A percentile compares a stretch with the other conserved stretches of the same genome.
phyloP scores from a whole-genome alignment of 106 monocot genomes.

The Acorus gramineus region DNA sequence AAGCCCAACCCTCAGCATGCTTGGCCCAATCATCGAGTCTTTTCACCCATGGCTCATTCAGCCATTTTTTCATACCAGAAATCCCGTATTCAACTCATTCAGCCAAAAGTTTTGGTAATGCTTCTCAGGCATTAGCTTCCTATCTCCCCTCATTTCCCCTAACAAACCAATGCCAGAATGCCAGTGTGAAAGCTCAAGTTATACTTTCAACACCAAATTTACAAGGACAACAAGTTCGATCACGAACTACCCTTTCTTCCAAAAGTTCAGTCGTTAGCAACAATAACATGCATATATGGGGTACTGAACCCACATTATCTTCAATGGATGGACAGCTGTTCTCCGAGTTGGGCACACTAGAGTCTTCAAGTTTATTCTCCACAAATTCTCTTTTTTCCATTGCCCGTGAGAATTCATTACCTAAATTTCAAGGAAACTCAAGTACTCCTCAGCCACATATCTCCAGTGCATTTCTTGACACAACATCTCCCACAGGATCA shows the following conservation, averaged over 20 bases:
- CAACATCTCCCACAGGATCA: background rate
- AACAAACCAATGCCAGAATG: conserved; percentile 2
- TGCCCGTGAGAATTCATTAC: background rate
- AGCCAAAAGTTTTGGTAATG: background rate
- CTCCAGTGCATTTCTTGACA: conserved; percentile 1
- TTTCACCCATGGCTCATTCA: conserved; percentile 3
- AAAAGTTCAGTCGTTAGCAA: background rate
- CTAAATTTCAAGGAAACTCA: conserved; percentile 1
- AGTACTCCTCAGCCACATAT: background rate
- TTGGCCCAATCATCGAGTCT: conserved; percentile 4
- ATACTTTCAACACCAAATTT: conserved; percentile 1
- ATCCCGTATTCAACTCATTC: conserved; percentile 1
- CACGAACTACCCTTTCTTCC: conserved; percentile 3
- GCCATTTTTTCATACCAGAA: background rate
- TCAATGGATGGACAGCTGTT: conserved; percentile 12
- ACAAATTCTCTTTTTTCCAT: conserved; percentile 3
- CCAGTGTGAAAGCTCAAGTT: conserved; percentile 1
- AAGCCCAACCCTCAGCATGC: background rate
- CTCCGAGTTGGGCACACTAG: conserved; percentile 7
- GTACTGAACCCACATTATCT: conserved; percentile 1
- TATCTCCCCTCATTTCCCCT: conserved; percentile 2
- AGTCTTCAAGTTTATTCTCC: background rate
- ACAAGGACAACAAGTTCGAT: conserved; percentile 1
- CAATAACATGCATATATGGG: background rate
- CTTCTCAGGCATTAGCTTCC: background rate